These are phyloP conservation scores for Thelonectria blattea DNA, from an alignment of 2,329 filamentous ascomycete species.

Conservation along the genomic window DNA sequence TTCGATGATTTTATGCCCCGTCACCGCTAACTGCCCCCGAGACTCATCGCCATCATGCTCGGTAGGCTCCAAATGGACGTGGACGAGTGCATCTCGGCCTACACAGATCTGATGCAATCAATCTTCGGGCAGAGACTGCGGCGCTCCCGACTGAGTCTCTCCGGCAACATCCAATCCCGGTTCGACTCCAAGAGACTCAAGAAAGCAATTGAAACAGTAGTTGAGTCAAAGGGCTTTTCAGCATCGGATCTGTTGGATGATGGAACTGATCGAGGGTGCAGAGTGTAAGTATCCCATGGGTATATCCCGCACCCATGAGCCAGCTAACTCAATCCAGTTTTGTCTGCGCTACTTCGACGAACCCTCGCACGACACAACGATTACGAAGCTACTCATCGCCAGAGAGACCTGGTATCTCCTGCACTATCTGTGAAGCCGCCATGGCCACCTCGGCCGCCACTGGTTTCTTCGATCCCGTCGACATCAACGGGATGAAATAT, in stretches of 20 bases:
- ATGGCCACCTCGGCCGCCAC: background rate
- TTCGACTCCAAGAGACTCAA: background rate
- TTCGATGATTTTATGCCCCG: no score
- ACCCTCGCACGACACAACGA: background rate
- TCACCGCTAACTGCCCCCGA: background rate
- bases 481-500: background rate
- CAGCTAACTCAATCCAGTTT: background rate
- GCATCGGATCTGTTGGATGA: background rate
- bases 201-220: background rate
- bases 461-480: slow-evolving; percentile 2
- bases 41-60: slow-evolving; percentile 14
- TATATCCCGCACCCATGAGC: background rate
- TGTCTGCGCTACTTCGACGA: background rate
- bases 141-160: background rate
- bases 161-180: background rate
- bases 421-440: background rate
- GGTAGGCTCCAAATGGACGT: background rate
- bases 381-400: background rate
- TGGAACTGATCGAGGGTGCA: background rate
- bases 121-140: background rate
- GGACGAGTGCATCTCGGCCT: background rate
- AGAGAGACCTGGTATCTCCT: background rate
- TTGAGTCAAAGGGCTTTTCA: background rate
- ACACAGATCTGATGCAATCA: background rate
- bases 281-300: background rate